These are phyloP conservation scores for Tetragonia tetragonoides DNA, from an alignment of 148 eudicot species.

Conservation along the genomic window DNA sequence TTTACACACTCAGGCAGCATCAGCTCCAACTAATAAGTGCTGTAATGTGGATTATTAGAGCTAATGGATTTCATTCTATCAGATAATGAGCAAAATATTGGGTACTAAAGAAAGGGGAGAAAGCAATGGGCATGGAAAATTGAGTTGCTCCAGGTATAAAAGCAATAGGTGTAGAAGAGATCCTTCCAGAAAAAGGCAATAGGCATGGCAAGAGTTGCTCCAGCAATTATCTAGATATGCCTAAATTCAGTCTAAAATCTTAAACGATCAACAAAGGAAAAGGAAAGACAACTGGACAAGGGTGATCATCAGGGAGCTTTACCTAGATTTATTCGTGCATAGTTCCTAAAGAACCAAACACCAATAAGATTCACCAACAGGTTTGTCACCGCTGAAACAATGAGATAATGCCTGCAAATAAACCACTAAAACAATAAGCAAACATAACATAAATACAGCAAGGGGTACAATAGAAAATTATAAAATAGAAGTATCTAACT, in stretches of 20 bases:
- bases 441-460: not conserved
- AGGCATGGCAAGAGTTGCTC: too few species aligned
- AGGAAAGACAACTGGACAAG: not conserved
- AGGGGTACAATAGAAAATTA: not conserved
- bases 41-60: too few species aligned
- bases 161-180: too few species aligned
- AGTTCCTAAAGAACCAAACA: conserved; percentile 96
- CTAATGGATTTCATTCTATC: too few species aligned
- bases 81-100: too few species aligned
- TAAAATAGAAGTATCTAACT: too few species aligned
- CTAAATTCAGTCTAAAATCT: not conserved
- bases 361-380: conserved; percentile 96
- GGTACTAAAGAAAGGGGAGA: too few species aligned
- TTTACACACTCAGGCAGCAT: too few species aligned
- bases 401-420: conserved; percentile 80
- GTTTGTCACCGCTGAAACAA: conserved; percentile 91
- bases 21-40: too few species aligned
- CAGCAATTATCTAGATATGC: not conserved
- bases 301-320: conserved; percentile 22
- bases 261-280: not conserved
- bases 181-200: too few species aligned
- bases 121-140: too few species aligned
- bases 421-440: not conserved
- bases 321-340: conserved; percentile 92
- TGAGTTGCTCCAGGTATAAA: too few species aligned